These are phyloP conservation scores for Blastobotrys parvus DNA, from an alignment of 805 yeast genomes.

Conservation along the genomic window DNA sequence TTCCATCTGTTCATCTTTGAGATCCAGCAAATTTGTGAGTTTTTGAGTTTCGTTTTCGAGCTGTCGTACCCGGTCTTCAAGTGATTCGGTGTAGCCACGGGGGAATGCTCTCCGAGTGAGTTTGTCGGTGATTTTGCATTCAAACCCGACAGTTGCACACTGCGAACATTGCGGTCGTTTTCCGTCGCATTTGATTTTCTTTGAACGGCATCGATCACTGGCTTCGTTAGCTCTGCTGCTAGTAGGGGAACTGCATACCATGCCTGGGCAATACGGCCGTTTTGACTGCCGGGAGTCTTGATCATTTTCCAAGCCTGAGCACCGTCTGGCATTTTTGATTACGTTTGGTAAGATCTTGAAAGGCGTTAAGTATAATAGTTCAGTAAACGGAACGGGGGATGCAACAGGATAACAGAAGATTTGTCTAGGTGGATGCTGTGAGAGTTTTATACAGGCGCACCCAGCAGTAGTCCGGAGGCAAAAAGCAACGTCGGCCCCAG, in stretches of 20 bases:
- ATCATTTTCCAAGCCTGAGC: conserved; percentile 46
- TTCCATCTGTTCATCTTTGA: conserved; percentile 57
- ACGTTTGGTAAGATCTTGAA: too few relatives aligned
- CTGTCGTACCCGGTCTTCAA: conserved; percentile 83
- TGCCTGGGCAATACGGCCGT: conserved; percentile 77
- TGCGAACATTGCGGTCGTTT: conserved; percentile 61
- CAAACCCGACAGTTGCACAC: conserved; percentile 77
- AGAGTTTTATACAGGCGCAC: too few relatives aligned
- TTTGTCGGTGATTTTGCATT: conserved; percentile 81
- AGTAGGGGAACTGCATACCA: conserved; percentile 31
- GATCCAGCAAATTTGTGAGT: conserved; percentile 51
- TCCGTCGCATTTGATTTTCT: conserved; percentile 66
- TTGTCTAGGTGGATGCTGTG: too few relatives aligned
- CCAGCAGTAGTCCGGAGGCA: too few relatives aligned
- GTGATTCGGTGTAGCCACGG: conserved; percentile 82
- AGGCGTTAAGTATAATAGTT: too few relatives aligned
- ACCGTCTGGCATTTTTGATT: conserved; percentile 31
- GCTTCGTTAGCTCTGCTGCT: neutral
- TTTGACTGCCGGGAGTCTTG: conserved; percentile 56
- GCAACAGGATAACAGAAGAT: too few relatives aligned
- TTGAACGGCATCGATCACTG: conserved; percentile 69
- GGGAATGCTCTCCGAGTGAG: conserved; percentile 83
- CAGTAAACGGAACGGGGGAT: too few relatives aligned
- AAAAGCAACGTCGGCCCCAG: too few relatives aligned
- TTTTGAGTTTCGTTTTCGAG: conserved; percentile 73